Percentiles rank a stretch among this genome's conserved stretches.
Conservation (phyloP, 306 rosid species). For the Mucuna pruriens region DNA sequence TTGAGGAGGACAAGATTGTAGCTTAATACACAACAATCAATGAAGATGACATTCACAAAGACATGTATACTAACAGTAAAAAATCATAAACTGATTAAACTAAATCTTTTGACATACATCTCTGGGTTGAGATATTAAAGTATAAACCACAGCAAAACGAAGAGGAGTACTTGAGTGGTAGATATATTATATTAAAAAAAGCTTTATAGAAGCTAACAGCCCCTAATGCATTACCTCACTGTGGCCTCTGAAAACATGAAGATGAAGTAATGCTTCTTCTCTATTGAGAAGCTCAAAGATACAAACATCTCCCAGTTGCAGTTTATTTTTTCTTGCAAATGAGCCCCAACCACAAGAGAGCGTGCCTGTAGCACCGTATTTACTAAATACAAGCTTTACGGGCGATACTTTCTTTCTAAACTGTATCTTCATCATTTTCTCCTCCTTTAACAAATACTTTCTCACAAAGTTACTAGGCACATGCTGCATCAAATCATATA, state of each 20-base stretch:
- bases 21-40: too few species aligned
- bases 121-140: not conserved
- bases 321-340: conserved; percentile 10
- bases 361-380: not conserved
- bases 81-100: not conserved
- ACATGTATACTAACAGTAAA: too few species aligned
- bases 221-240: not conserved
- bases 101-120: not conserved
- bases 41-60: too few species aligned
- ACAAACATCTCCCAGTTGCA: conserved; percentile 25
- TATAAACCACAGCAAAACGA: not conserved
- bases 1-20: too few species aligned
- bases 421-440: not conserved
- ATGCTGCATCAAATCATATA: not conserved
- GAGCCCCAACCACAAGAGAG: not conserved
- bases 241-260: conserved; percentile 1
- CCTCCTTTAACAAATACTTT: not conserved
- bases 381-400: not conserved
- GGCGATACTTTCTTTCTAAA: not conserved
- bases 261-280: not conserved
- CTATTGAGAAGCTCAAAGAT: conserved; percentile 22
- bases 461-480: not conserved
- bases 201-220: not conserved
- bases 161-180: too few species aligned
- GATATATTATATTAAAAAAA: too few species aligned